phyloP scores from a whole-genome alignment of 1,139 yeast species.

The Debaryomyces subglobosus region DNA sequence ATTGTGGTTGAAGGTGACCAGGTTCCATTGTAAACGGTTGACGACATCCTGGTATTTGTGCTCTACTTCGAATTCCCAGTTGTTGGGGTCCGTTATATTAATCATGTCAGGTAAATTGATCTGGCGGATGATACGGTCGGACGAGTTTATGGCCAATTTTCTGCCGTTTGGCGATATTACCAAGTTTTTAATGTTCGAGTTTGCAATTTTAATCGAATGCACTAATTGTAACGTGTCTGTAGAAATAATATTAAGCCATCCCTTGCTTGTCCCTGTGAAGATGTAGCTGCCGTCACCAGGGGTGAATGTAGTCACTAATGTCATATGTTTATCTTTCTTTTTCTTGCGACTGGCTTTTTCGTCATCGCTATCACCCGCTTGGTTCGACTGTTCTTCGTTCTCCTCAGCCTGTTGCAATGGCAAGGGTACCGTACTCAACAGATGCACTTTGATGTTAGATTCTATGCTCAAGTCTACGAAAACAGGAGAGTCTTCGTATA shows the following conservation, averaged over 20 bases:
- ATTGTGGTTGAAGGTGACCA: slow-evolving; percentile 72
- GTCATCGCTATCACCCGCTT: slow-evolving; percentile 21
- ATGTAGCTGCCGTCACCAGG: slow-evolving; percentile 53
- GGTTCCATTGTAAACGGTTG: slow-evolving; percentile 86
- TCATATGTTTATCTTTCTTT: slow-evolving; percentile 29
- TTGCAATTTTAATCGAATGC: slow-evolving; percentile 58
- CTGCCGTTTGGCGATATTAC: slow-evolving; percentile 67
- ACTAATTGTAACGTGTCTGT: slow-evolving; percentile 35
- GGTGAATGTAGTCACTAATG: slow-evolving; percentile 39
- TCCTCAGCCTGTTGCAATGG: slow-evolving; percentile 20
- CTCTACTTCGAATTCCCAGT: slow-evolving; percentile 67
- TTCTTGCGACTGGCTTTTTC: slow-evolving; percentile 13
- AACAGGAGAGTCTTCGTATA: slow-evolving; percentile 58
- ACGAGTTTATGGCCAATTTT: slow-evolving; percentile 73
- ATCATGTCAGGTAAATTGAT: slow-evolving; percentile 55
- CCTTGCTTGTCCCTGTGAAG: slow-evolving; percentile 79
- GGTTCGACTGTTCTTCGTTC: slow-evolving; percentile 17
- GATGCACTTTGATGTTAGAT: slow-evolving; percentile 27
- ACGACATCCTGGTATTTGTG: slow-evolving; percentile 92
- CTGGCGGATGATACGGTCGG: slow-evolving; percentile 84
- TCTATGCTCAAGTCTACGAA: slow-evolving; percentile 52
- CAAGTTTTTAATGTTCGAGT: slow-evolving; percentile 73
- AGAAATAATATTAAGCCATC: slow-evolving; percentile 63
- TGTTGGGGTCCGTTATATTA: slow-evolving; percentile 29
- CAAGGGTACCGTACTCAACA: slow-evolving; percentile 32